Evolutionary conservation across 2,329 filamentous ascomycete species (phyloP).

Genomic region (Penicillium sp.): DNA sequence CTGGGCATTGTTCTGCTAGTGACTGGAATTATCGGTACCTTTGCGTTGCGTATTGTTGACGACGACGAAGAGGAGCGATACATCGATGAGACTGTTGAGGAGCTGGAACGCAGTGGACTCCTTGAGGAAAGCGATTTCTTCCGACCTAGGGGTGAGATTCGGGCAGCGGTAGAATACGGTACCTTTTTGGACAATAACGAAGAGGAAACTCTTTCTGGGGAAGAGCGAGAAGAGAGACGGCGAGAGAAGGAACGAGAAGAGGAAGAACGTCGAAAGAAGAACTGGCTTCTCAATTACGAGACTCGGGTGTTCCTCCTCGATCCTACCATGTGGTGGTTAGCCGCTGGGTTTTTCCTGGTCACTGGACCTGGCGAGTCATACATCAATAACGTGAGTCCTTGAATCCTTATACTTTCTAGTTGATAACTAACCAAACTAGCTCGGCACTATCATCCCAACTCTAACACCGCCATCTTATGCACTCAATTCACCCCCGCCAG

Average conservation of each 20-base stretch:
- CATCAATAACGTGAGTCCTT: constrained; percentile 72
- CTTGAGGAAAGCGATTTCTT: constrained; percentile 72
- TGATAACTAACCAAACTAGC: constrained; percentile 28
- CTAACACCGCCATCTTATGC: constrained; percentile 66
- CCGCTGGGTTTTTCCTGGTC: constrained; percentile 86
- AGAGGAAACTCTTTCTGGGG: constrained; percentile 43
- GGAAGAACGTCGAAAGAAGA: constrained; percentile 72
- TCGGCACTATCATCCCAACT: constrained; percentile 90
- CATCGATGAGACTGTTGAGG: constrained; percentile 86
- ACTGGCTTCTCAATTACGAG: constrained; percentile 87
- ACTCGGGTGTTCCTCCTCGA: constrained; percentile 83
- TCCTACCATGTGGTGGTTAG: constrained; percentile 93
- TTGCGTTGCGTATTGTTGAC: constrained; percentile 76
- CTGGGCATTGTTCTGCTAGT: constrained; percentile 69
- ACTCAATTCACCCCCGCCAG: constrained; percentile 50
- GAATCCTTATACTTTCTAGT: neutral
- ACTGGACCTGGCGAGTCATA: constrained; percentile 96
- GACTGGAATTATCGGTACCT: constrained; percentile 71
- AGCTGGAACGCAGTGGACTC: constrained; percentile 84
- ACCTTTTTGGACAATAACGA: constrained; percentile 41
- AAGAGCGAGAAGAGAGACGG: constrained; percentile 40
- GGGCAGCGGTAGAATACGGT: constrained; percentile 44
- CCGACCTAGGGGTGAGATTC: constrained; percentile 49
- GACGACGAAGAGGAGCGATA: constrained; percentile 70
- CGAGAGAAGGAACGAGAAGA: constrained; percentile 49